A percentile compares a stretch with the other conserved stretches of the same genome.
Evolutionary conservation across 805 yeast species (phyloP).

Genomic region (Metschnikowia vanudenii): DNA sequence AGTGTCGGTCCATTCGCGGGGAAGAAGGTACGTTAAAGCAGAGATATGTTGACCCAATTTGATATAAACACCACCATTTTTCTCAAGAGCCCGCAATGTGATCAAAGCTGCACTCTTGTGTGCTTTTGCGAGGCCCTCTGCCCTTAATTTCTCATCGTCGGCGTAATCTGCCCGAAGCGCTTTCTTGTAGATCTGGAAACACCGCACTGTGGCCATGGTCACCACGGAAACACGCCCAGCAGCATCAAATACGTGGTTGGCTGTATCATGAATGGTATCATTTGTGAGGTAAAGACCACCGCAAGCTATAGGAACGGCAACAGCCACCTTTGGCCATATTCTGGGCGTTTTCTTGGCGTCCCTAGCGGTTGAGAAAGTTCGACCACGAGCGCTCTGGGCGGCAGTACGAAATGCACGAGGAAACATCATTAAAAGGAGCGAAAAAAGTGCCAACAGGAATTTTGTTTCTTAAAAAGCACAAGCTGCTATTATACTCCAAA

Average conservation of each 20-base stretch:
- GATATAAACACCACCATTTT: constrained; percentile 89
- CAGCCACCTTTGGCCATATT: constrained; percentile 15
- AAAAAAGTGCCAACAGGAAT: too few species aligned
- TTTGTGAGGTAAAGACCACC: constrained; percentile 35
- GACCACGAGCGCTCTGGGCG: not conserved
- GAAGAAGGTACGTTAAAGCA: constrained; percentile 88
- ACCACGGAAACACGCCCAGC: constrained; percentile 60
- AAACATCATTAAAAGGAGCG: not conserved
- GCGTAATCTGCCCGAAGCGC: constrained; percentile 45
- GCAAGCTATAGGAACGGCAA: constrained; percentile 1
- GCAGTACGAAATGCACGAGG: not conserved
- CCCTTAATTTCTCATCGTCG: constrained; percentile 40
- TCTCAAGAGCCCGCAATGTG: constrained; percentile 74
- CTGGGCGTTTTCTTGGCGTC: constrained; percentile 1
- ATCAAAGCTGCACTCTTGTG: constrained; percentile 76
- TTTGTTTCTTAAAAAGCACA: too few species aligned
- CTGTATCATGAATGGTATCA: constrained; percentile 32
- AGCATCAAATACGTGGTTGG: constrained; percentile 35
- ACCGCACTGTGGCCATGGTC: constrained; percentile 63
- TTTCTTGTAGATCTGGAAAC: constrained; percentile 68
- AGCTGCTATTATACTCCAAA: too few species aligned
- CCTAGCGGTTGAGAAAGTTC: not conserved
- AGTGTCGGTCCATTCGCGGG: constrained; percentile 91
- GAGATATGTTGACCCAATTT: constrained; percentile 93
- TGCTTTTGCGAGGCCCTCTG: constrained; percentile 56